Evolutionary conservation across 805 yeast species (phyloP).

Genomic region (Saccharomycopsis fibuligera): DNA sequence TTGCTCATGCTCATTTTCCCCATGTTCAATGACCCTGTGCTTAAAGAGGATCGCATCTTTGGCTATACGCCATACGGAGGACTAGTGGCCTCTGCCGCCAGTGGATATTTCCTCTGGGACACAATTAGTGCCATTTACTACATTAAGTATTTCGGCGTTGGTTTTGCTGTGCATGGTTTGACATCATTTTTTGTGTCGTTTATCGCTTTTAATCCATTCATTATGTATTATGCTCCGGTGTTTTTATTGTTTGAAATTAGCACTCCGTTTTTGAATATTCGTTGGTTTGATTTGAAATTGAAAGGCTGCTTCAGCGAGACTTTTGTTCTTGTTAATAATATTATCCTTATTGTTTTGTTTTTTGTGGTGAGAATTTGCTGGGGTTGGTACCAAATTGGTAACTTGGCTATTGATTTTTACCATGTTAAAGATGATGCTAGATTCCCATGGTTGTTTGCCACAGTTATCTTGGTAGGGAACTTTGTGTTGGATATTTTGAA

Average conservation of each 20-base stretch:
- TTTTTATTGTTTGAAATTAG: slow-evolving; percentile 79
- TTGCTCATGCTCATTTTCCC: slow-evolving; percentile 56
- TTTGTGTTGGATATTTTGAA: slow-evolving; percentile 58
- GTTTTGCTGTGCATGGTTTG: slow-evolving; percentile 69
- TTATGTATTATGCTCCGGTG: slow-evolving; percentile 70
- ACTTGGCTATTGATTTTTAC: slow-evolving; percentile 42
- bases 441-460: slow-evolving; percentile 37
- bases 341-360: slow-evolving; percentile 56
- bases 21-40: slow-evolving; percentile 48
- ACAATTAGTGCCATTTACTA: slow-evolving; percentile 53
- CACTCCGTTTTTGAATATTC: slow-evolving; percentile 82
- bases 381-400: slow-evolving; percentile 67
- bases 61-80: slow-evolving; percentile 69
- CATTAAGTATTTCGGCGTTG: slow-evolving; percentile 54
- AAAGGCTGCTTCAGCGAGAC: slow-evolving; percentile 53
- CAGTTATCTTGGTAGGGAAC: slow-evolving; percentile 40
- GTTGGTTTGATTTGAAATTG: slow-evolving; percentile 76
- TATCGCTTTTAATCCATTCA: slow-evolving; percentile 60
- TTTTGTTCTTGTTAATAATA: slow-evolving; percentile 56
- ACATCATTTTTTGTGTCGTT: slow-evolving; percentile 69
- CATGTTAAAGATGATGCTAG: slow-evolving; percentile 35
- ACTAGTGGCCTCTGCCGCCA: slow-evolving; percentile 55
- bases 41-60: slow-evolving; percentile 43
- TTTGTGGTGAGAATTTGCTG: slow-evolving; percentile 69
- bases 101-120: slow-evolving; percentile 89